Evolutionary conservation across 1,284 basidiomycete genomes (phyloP).

Genomic region (Boletus mariae): DNA sequence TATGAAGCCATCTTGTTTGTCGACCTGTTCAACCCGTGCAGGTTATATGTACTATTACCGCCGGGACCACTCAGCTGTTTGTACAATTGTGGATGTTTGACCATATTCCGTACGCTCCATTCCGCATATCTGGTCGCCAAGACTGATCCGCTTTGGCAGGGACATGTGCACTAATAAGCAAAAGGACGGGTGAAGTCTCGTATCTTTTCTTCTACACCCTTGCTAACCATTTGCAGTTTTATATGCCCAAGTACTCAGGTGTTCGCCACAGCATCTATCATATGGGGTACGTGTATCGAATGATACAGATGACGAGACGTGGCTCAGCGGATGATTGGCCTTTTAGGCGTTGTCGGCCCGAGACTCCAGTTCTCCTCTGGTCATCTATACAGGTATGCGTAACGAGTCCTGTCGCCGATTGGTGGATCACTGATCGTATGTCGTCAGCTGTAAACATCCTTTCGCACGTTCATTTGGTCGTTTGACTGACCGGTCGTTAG

Average conservation of each 20-base stretch:
- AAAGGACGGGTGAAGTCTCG: slow-evolving; percentile 29
- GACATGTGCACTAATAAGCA: slow-evolving; percentile 33
- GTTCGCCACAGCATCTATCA: slow-evolving; percentile 38
- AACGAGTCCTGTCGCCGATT: neutral
- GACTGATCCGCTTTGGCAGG: slow-evolving; percentile 9
- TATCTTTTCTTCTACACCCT: neutral
- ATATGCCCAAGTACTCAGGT: slow-evolving; percentile 36
- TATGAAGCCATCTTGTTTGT: neutral
- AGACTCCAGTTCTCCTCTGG: slow-evolving; percentile 38
- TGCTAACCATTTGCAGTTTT: slow-evolving; percentile 26
- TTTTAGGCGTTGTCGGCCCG: slow-evolving; percentile 39
- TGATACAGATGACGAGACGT: neutral
- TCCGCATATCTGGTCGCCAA: neutral
- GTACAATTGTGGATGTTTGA: slow-evolving; percentile 47
- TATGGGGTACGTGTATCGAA: slow-evolving; percentile 27
- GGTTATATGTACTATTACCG: slow-evolving; percentile 41
- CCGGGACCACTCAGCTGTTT: slow-evolving; percentile 38
- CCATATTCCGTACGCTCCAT: slow-evolving; percentile 24
- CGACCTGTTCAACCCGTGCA: slow-evolving; percentile 3
- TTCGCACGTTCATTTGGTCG: neutral
- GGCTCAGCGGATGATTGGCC: neutral
- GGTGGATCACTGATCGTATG: slow-evolving; percentile 6
- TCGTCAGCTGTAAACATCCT: slow-evolving; percentile 14
- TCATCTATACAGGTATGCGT: slow-evolving; percentile 31
- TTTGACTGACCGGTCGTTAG: slow-evolving; percentile 17